phyloP scores from a whole-genome alignment of 75 land plant species.

The Isoetes taiwanensis region DNA sequence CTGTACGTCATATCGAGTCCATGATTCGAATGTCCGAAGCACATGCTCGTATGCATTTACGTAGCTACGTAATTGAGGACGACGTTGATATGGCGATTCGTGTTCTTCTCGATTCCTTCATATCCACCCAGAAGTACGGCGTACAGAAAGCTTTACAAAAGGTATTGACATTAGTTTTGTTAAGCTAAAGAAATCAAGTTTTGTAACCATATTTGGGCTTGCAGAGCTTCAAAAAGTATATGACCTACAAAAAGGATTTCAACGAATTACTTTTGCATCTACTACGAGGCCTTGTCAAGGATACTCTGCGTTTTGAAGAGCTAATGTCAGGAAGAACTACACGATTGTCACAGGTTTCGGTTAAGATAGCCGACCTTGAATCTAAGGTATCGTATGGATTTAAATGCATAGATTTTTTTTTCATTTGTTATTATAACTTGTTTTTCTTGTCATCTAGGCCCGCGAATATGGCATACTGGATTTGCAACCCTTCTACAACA shows the following conservation, averaged over 20 bases:
- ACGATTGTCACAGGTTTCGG: slow-evolving; percentile 38
- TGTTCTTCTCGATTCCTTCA: slow-evolving; percentile 82
- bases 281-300: slow-evolving; percentile 72
- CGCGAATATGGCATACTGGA: slow-evolving; percentile 71
- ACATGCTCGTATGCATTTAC: slow-evolving; percentile 93
- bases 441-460: too few species aligned
- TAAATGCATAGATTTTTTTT: too few species aligned
- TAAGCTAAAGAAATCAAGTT: too few species aligned
- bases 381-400: slow-evolving; percentile 78
- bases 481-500: slow-evolving; percentile 67
- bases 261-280: slow-evolving; percentile 69
- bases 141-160: slow-evolving; percentile 88
- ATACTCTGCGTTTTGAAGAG: slow-evolving; percentile 79
- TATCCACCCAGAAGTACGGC: slow-evolving; percentile 93
- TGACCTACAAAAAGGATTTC: slow-evolving; percentile 89
- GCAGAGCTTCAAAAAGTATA: slow-evolving; percentile 89
- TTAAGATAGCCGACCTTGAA: slow-evolving; percentile 59
- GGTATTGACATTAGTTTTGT: slow-evolving; percentile 25
- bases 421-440: too few species aligned
- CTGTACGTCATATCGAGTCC: slow-evolving; percentile 91
- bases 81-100: slow-evolving; percentile 98
- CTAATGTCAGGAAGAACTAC: slow-evolving; percentile 38
- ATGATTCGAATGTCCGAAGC: slow-evolving; percentile 99
- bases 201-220: neutral
- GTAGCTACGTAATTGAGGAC: slow-evolving; percentile 76